Percentiles rank a stretch among this genome's conserved stretches.
phyloP scores from a whole-genome alignment of 106 monocot genomes.

The Acorus gramineus region DNA sequence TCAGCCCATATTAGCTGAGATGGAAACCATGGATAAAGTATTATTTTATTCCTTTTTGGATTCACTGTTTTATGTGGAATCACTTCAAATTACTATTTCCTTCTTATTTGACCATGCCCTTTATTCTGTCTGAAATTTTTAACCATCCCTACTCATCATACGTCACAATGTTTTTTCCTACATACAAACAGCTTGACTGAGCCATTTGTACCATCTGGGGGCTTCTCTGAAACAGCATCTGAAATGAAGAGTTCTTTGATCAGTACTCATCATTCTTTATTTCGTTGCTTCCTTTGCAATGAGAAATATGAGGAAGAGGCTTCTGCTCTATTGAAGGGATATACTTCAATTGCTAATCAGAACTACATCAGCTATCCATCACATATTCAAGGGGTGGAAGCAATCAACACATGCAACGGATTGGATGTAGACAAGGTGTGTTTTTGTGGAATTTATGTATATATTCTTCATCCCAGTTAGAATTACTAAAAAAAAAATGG shows the following conservation, averaged over 20 bases:
- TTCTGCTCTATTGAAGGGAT: slow-evolving; percentile 36
- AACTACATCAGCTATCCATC: slow-evolving; percentile 28
- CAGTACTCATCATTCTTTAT: slow-evolving; percentile 14
- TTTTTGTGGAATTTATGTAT: slow-evolving; percentile 3
- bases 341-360: slow-evolving; percentile 19
- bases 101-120: too few species aligned
- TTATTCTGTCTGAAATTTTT: too few species aligned
- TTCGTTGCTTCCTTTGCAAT: slow-evolving; percentile 46
- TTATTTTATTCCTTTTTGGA: too few species aligned
- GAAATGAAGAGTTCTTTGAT: slow-evolving; percentile 28
- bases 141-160: too few species aligned
- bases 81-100: too few species aligned
- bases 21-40: too few species aligned
- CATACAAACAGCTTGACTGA: slow-evolving; percentile 29
- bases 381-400: slow-evolving; percentile 30
- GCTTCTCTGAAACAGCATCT: slow-evolving; percentile 32
- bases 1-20: too few species aligned
- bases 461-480: not conserved
- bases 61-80: too few species aligned
- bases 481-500: too few species aligned
- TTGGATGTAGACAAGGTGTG: slow-evolving; percentile 39
- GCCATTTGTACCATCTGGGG: slow-evolving; percentile 63
- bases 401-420: slow-evolving; percentile 10
- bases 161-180: too few species aligned
- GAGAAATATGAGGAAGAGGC: slow-evolving; percentile 67